Conservation (phyloP, 192 early-diverging fungal species). For the Coemansia sp. region DNA sequence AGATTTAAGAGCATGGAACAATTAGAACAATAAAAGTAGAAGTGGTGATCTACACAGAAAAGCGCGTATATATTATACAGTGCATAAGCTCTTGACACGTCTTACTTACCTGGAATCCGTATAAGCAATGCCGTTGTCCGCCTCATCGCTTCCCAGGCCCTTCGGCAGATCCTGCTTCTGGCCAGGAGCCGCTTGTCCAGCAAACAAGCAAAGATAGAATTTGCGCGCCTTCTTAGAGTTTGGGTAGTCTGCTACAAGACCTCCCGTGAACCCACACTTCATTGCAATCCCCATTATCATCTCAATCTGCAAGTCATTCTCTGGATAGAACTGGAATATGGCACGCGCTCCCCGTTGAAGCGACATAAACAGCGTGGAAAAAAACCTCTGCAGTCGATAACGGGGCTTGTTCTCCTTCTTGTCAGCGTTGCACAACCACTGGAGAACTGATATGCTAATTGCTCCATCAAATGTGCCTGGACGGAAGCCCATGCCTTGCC, state of each 20-base stretch:
- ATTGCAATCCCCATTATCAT: constrained; percentile 86
- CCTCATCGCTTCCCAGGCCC: constrained; percentile 35
- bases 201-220: constrained; percentile 94
- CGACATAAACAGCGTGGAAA: constrained; percentile 88
- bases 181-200: constrained; percentile 66
- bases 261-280: constrained; percentile 93
- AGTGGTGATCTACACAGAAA: background rate
- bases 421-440: constrained; percentile 99
- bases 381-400: constrained; percentile 83
- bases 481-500: constrained; percentile 89
- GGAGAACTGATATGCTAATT: constrained; percentile 92
- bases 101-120: constrained; percentile 36
- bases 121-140: constrained; percentile 28
- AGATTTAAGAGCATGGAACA: constrained; percentile 1
- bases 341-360: constrained; percentile 86
- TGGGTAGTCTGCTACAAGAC: constrained; percentile 93
- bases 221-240: constrained; percentile 97
- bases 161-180: constrained; percentile 41
- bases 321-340: constrained; percentile 98
- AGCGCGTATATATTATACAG: constrained; percentile 1
- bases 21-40: background rate
- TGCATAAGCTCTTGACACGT: background rate
- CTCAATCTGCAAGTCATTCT: constrained; percentile 92
- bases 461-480: constrained; percentile 97
- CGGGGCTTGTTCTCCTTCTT: constrained; percentile 83